Evolutionary conservation across 2,329 filamentous ascomycete species (phyloP).

Genomic region (Bipolaris cookei): DNA sequence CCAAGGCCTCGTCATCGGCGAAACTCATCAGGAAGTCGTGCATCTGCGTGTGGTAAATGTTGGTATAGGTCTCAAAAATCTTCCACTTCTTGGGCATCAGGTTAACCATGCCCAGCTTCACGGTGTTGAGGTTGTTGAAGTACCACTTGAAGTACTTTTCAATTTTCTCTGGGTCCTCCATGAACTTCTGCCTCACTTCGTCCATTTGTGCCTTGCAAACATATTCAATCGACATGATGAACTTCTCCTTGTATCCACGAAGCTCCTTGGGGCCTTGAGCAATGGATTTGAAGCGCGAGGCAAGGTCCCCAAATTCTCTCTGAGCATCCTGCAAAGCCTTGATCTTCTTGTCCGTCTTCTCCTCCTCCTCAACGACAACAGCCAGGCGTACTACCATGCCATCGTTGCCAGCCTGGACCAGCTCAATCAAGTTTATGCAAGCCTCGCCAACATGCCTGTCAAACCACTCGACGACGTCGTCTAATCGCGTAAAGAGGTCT

Average conservation of each 20-base stretch:
- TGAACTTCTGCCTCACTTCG: conserved; percentile 73
- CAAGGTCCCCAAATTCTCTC: conserved; percentile 94
- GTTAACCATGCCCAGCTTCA: conserved; percentile 88
- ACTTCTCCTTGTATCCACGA: conserved; percentile 96
- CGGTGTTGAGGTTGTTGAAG: conserved; percentile 96
- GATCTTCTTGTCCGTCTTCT: conserved; percentile 93
- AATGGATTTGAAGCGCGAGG: conserved; percentile 91
- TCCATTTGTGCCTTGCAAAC: conserved; percentile 77
- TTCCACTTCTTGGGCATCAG: conserved; percentile 97
- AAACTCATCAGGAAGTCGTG: conserved; percentile 86
- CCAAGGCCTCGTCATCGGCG: conserved; percentile 84
- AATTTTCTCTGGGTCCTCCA: conserved; percentile 80
- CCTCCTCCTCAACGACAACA: conserved; percentile 91
- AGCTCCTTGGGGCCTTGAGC: conserved; percentile 90
- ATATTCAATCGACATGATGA: conserved; percentile 77
- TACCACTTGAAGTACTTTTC: conserved; percentile 94
- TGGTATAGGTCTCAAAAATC: conserved; percentile 86
- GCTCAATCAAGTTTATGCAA: conserved; percentile 85
- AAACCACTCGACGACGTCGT: conserved; percentile 90
- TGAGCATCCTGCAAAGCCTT: conserved; percentile 91
- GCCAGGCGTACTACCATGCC: conserved; percentile 90
- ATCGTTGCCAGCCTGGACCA: conserved; percentile 85
- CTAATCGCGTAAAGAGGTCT: conserved; percentile 86
- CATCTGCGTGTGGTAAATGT: conserved; percentile 93
- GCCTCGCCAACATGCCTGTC: conserved; percentile 91